These are phyloP conservation scores for Mallotus nudiflorus DNA, from an alignment of 345 rosid genomes.

Conservation along the genomic window DNA sequence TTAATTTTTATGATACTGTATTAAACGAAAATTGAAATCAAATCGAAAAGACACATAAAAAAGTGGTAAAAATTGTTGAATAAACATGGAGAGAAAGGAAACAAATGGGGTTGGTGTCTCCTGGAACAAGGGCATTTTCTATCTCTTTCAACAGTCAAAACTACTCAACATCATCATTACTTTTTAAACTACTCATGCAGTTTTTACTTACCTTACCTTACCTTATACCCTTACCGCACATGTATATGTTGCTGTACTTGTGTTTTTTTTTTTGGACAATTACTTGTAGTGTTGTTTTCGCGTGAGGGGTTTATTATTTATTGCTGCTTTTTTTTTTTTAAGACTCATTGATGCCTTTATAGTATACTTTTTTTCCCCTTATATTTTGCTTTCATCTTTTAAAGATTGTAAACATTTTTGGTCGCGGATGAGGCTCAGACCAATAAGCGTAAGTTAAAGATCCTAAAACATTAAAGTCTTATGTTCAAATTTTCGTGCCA, in stretches of 20 bases:
- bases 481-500: no score
- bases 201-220: neutral
- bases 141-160: neutral
- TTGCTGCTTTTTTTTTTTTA: neutral
- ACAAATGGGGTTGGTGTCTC: conserved; percentile 24
- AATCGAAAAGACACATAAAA: no score
- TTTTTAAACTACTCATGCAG: neutral
- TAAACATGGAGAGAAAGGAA: conserved; percentile 1
- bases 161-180: conserved; percentile 1
- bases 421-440: no score
- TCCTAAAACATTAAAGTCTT: no score
- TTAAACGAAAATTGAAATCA: no score
- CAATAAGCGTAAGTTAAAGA: no score
- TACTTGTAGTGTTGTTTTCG: neutral
- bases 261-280: no score
- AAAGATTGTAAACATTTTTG: no score
- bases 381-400: neutral
- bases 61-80: neutral
- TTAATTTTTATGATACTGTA: no score
- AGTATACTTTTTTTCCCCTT: neutral
- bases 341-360: neutral
- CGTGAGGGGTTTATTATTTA: neutral
- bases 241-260: no score
- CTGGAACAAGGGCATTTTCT: conserved; percentile 8
- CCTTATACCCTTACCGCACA: no score